These are phyloP conservation scores for Ceratobasidium sp. DNA, from an alignment of 1,284 basidiomycete genomes.

Conservation along the genomic window DNA sequence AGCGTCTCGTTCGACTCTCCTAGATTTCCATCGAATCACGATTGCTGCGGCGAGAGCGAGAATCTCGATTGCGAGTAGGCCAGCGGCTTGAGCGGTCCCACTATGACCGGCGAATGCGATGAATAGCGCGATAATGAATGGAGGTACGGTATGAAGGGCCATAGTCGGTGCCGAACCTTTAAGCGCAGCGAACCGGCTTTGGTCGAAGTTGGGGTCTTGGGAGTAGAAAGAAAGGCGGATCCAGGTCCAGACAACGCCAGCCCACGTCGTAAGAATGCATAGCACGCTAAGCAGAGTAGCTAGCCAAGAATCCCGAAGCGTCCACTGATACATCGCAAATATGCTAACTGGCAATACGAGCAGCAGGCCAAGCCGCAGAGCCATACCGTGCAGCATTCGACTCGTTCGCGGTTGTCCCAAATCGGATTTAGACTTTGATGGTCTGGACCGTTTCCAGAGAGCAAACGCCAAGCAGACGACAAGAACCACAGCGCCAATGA, in stretches of 20 bases:
- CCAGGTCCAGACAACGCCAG: constrained; percentile 62
- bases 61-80: constrained; percentile 78
- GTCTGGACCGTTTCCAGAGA: neutral
- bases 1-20: constrained; percentile 24
- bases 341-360: constrained; percentile 77
- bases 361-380: constrained; percentile 68
- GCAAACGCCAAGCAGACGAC: constrained; percentile 57
- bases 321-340: constrained; percentile 91
- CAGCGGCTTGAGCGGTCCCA: constrained; percentile 79
- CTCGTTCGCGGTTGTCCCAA: too few species aligned
- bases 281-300: constrained; percentile 74
- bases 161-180: constrained; percentile 64
- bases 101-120: constrained; percentile 77
- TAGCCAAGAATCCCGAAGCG: constrained; percentile 86
- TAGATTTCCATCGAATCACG: constrained; percentile 69
- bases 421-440: neutral
- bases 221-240: constrained; percentile 65
- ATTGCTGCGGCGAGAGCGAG: constrained; percentile 70
- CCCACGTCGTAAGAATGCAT: constrained; percentile 52
- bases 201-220: constrained; percentile 56
- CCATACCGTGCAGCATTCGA: constrained; percentile 20
- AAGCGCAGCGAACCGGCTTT: constrained; percentile 60
- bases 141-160: constrained; percentile 57
- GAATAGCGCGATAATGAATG: constrained; percentile 77
- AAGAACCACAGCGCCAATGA: constrained; percentile 72